Evolutionary conservation across 805 yeast species (phyloP).

Genomic region (Debaryomyces prosopidis): DNA sequence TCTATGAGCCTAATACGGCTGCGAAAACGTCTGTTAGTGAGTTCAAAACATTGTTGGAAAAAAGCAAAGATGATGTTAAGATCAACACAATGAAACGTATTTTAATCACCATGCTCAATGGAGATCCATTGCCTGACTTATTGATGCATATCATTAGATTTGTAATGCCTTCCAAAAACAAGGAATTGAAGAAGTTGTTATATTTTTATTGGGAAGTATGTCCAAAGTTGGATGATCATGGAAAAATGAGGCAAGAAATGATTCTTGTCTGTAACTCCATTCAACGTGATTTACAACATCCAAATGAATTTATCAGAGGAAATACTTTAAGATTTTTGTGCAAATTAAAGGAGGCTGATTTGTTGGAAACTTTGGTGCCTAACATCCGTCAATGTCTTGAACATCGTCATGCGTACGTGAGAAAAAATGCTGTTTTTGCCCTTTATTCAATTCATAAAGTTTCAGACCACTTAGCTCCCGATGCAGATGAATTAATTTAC

Average conservation of each 20-base stretch:
- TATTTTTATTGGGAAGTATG: slow-evolving; percentile 98
- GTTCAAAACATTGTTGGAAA: slow-evolving; percentile 76
- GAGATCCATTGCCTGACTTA: slow-evolving; percentile 88
- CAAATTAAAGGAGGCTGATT: slow-evolving; percentile 88
- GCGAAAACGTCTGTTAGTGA: slow-evolving; percentile 66
- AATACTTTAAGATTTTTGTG: slow-evolving; percentile 89
- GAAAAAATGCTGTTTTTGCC: slow-evolving; percentile 95
- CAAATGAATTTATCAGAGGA: slow-evolving; percentile 96
- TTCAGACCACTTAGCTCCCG: slow-evolving; percentile 87
- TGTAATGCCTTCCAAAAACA: slow-evolving; percentile 93
- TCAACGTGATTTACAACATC: slow-evolving; percentile 96
- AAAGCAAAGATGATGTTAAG: slow-evolving; percentile 85
- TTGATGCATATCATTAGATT: slow-evolving; percentile 96
- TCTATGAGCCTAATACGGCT: slow-evolving; percentile 73
- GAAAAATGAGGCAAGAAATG: slow-evolving; percentile 97
- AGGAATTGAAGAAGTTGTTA: slow-evolving; percentile 86
- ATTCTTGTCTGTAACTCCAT: slow-evolving; percentile 97
- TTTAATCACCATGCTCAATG: slow-evolving; percentile 83
- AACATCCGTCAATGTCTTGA: slow-evolving; percentile 87
- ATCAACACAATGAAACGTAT: slow-evolving; percentile 88
- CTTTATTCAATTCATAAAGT: slow-evolving; percentile 78
- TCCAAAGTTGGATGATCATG: slow-evolving; percentile 83
- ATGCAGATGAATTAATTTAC: slow-evolving; percentile 83
- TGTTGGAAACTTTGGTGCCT: slow-evolving; percentile 93
- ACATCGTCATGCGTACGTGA: slow-evolving; percentile 96